These are phyloP conservation scores for Pholiota molesta DNA, from an alignment of 768 basidiomycete species.

Conservation along the genomic window DNA sequence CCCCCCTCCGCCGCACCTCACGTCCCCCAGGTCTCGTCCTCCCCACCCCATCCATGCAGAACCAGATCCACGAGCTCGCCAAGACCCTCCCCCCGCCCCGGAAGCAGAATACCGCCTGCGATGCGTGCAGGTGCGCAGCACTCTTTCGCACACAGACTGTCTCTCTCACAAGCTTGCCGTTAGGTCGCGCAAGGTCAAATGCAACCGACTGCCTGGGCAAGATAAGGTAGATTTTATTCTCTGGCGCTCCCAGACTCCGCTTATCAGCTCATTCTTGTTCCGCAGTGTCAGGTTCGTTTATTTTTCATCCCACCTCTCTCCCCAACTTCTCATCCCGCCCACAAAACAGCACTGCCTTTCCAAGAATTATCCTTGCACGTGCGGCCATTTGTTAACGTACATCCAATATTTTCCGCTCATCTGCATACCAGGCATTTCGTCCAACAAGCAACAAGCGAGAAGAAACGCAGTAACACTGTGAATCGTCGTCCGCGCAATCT, in stretches of 20 bases:
- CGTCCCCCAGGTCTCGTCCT: conserved; percentile 55
- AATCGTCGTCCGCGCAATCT: conserved; percentile 69
- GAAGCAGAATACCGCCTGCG: conserved; percentile 93
- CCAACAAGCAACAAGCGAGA: conserved; percentile 84
- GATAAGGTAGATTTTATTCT: conserved; percentile 61
- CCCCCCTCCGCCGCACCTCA: conserved; percentile 17
- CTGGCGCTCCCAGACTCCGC: conserved; percentile 12
- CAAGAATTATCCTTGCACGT: conserved; percentile 95
- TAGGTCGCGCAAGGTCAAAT: conserved; percentile 89
- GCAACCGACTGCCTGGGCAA: conserved; percentile 78
- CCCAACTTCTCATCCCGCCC: conserved; percentile 17
- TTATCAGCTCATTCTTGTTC: conserved; percentile 5
- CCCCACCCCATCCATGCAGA: conserved; percentile 71
- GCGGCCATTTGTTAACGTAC: conserved; percentile 34
- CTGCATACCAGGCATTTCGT: conserved; percentile 62
- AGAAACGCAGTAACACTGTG: conserved; percentile 64
- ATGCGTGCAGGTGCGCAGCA: conserved; percentile 75
- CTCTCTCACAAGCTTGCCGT: conserved; percentile 20
- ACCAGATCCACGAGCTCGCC: conserved; percentile 80
- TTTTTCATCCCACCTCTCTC: conserved; percentile 17
- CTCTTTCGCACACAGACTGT: neutral
- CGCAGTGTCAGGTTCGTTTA: conserved; percentile 66
- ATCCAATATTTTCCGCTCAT: conserved; percentile 13
- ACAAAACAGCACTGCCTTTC: conserved; percentile 72
- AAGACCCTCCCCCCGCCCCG: conserved; percentile 83